Base-by-base conservation (phyloP, 768 basidiomycete species). In the Suillus variegatus region DNA sequence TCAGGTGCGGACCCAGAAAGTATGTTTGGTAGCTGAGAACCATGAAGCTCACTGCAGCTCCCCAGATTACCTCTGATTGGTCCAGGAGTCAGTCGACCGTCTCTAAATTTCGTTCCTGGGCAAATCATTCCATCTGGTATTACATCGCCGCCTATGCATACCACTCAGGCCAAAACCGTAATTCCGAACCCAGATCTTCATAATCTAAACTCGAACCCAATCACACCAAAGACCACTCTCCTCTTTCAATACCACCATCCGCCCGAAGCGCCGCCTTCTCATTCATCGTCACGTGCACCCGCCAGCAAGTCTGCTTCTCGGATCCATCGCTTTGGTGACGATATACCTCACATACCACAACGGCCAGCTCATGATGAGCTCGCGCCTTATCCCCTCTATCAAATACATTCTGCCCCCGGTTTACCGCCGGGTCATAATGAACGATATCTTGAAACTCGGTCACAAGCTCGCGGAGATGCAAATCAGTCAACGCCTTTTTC, bases 91-190 rank as follows among this genome's bases (percentile, higher is more conserved):
- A n/a, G 43, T 6, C 82, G 81, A n/a, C 76, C 83, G 46, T 81
- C 84, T 40, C 73, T 86, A 32, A 84, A 84, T 64, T 77, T 88
- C 25, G 75, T 78, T 7, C 87, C 86, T 16, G 87, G 87, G 14
- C 85, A 88, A 74, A 77, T 88, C 43, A 10, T 78, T 86, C 36
- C 85, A 14, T 41, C 44, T 63, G 64, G 47, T 43, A n/a, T n/a
- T 5, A 61, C 18, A 20, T 40, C 18, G 8, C 22, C 62, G 9
- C 14, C 18, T 28, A 16, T 25, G 8, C 49, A 60, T 58, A 25
- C 16, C 62, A 36, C 22, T 41, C 49, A 57, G 41, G n/a, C 62
- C n/a, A 41, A 60, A 9, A 41, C 25, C 40, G 58, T 67, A 16
- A 18, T 60, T 28, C 22, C 66, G 6, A 28, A 52, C 32, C 60